Evolutionary conservation across 2,329 filamentous ascomycete species (phyloP).

Genomic region (Aspergillus arachidicola): DNA sequence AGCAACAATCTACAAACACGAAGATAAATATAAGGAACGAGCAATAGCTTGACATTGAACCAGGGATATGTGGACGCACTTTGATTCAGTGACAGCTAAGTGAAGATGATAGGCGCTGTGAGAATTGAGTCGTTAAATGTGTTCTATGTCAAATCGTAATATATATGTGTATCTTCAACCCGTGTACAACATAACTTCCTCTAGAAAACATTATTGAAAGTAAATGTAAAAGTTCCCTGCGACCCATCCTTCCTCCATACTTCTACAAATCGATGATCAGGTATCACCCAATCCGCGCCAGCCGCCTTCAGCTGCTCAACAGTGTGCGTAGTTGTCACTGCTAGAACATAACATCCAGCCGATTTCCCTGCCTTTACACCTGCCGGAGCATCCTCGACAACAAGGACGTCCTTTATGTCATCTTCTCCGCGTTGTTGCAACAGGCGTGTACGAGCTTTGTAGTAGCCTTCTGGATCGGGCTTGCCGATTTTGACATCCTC

Average conservation of each 20-base stretch:
- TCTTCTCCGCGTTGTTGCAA: neutral
- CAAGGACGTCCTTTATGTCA: neutral
- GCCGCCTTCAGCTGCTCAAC: neutral
- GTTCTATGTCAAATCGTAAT: neutral
- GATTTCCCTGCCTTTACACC: neutral
- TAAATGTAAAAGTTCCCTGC: neutral
- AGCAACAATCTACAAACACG: no score
- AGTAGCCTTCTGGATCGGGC: constrained; percentile 10
- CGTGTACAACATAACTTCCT: neutral
- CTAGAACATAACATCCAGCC: neutral
- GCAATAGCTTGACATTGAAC: no score
- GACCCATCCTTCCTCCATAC: neutral
- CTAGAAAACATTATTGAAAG: neutral
- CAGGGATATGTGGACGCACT: neutral
- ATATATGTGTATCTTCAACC: neutral
- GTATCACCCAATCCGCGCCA: neutral
- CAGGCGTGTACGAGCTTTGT: neutral
- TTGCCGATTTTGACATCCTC: constrained; percentile 10
- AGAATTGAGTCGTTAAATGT: neutral
- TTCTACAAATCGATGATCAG: neutral
- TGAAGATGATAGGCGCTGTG: neutral
- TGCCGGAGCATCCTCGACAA: neutral
- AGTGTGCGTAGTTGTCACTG: neutral
- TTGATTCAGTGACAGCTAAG: neutral
- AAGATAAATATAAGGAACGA: no score